A percentile compares a stretch with the other conserved stretches of the same genome.
Conservation (phyloP, 306 rosid genomes). For the Quercus berberidifolia region DNA sequence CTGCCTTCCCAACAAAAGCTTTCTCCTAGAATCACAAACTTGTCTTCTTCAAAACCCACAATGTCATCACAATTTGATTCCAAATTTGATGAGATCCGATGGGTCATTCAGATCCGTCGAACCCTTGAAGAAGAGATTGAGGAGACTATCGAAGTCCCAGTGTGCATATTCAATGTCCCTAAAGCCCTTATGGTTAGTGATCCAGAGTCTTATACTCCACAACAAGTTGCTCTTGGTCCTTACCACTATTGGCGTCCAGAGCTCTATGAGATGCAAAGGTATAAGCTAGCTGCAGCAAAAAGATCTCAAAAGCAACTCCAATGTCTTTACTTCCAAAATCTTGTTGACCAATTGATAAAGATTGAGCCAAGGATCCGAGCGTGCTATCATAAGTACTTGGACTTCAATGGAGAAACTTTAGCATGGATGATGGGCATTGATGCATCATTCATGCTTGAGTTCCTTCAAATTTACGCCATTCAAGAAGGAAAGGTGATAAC, state of each 20-base stretch:
- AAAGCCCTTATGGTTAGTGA: conserved; percentile 42
- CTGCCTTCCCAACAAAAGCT: neutral
- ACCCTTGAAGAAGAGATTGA: conserved; percentile 61
- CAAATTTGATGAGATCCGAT: conserved; percentile 48
- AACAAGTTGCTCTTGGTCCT: conserved; percentile 73
- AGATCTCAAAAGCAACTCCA: conserved; percentile 47
- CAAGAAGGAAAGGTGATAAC: conserved; percentile 30
- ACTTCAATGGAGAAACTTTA: conserved; percentile 59
- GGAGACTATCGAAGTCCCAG: conserved; percentile 42
- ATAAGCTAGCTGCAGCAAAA: conserved; percentile 64
- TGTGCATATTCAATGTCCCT: conserved; percentile 62
- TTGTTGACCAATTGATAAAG: conserved; percentile 46
- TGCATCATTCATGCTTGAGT: conserved; percentile 68
- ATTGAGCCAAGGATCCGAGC: conserved; percentile 48
- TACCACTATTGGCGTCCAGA: conserved; percentile 74
- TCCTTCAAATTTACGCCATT: conserved; percentile 51
- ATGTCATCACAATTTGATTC: conserved; percentile 28
- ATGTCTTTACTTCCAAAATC: conserved; percentile 31
- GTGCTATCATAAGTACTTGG: conserved; percentile 72
- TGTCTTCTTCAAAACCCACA: conserved; percentile 35
- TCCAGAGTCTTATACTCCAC: conserved; percentile 68
- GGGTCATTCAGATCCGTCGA: conserved; percentile 61
- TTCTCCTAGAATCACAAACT: neutral
- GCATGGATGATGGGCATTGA: conserved; percentile 79
- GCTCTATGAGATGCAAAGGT: conserved; percentile 74